phyloP scores from a whole-genome alignment of 2,329 filamentous ascomycete species.

The Xylaria sp. region DNA sequence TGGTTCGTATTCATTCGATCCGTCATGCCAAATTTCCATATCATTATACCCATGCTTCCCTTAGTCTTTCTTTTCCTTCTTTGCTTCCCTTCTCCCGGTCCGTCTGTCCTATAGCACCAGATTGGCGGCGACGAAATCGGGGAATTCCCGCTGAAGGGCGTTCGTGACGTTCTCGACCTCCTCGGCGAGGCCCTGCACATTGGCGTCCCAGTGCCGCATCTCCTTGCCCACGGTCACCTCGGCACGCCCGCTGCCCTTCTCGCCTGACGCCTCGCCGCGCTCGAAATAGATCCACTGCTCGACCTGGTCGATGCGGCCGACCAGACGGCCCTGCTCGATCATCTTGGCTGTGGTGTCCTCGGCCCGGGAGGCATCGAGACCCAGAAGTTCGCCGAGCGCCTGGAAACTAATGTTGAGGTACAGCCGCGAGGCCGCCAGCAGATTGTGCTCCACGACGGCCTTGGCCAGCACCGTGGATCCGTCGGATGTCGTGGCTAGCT shows the following conservation, averaged over 20 bases:
- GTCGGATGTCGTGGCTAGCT: slow-evolving; percentile 88
- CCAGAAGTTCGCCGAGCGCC: slow-evolving; percentile 79
- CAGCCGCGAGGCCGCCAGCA: slow-evolving; percentile 83
- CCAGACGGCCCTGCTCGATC: slow-evolving; percentile 92
- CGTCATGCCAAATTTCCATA: slow-evolving; percentile 10
- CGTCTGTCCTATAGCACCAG: slow-evolving; percentile 52
- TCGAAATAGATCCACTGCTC: slow-evolving; percentile 90
- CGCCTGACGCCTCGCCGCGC: slow-evolving; percentile 73
- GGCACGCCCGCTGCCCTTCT: slow-evolving; percentile 74
- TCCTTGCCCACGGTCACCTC: slow-evolving; percentile 73
- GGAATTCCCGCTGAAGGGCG: slow-evolving; percentile 82
- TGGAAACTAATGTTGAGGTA: slow-evolving; percentile 83
- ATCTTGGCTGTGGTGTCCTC: slow-evolving; percentile 93
- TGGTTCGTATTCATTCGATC: slow-evolving; percentile 14
- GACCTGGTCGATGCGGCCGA: slow-evolving; percentile 94
- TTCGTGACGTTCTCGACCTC: slow-evolving; percentile 90
- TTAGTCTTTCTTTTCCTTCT: background rate
- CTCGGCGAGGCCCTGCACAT: slow-evolving; percentile 86
- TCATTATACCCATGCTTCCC: slow-evolving; percentile 12
- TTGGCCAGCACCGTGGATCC: slow-evolving; percentile 92
- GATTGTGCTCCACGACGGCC: slow-evolving; percentile 95
- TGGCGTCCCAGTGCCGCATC: slow-evolving; percentile 87
- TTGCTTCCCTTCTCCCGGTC: background rate
- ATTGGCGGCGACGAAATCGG: slow-evolving; percentile 69
- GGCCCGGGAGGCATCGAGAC: slow-evolving; percentile 80